These are phyloP conservation scores for Ceratocystis lukuohia DNA, from an alignment of 2,329 filamentous ascomycete species.

Conservation along the genomic window DNA sequence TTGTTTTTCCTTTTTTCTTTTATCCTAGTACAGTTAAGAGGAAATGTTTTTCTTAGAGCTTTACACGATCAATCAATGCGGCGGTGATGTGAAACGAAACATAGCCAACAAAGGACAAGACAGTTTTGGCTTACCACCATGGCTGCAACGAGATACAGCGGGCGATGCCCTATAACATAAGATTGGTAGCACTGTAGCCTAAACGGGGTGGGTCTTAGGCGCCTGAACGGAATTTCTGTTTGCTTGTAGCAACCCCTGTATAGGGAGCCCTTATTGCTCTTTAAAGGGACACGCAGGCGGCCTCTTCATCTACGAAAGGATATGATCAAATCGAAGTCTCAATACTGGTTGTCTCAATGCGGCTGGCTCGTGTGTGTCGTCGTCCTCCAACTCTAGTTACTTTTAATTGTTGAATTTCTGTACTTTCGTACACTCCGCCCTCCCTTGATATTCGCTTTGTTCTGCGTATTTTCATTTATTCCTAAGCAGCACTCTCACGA, in stretches of 20 bases:
- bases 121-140: background rate
- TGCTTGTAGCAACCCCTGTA: background rate
- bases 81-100: conserved; percentile 1
- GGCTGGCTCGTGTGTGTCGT: background rate
- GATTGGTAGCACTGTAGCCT: background rate
- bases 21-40: background rate
- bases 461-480: background rate
- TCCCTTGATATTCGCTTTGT: background rate
- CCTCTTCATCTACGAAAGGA: background rate
- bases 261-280: background rate
- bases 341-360: background rate
- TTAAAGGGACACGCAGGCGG: background rate
- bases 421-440: background rate
- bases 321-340: background rate
- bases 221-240: background rate
- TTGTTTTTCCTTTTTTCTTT: conserved; percentile 10
- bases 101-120: background rate
- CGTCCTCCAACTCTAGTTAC: background rate
- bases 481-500: background rate
- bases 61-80: background rate
- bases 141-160: background rate
- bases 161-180: background rate
- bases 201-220: background rate
- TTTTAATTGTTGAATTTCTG: background rate
- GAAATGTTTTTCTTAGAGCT: background rate